Base-by-base conservation (phyloP, 345 rosid genomes). In the Noccaea bulbosa region DNA sequence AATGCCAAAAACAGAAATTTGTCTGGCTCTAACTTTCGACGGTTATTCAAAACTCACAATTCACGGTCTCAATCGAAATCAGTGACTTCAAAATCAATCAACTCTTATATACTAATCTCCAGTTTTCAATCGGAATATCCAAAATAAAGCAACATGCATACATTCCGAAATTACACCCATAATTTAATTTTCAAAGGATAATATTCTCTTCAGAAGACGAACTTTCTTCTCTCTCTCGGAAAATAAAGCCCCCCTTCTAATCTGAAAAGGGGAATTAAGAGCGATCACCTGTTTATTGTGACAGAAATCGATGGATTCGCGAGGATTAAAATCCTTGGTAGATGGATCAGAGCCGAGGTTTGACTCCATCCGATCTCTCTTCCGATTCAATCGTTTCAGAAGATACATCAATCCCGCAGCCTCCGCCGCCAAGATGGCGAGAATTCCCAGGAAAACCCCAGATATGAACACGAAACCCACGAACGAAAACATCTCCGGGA, bases 401-500 rank as follows among this genome's bases (percentile, higher is more conserved):
- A 88, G 27, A 61, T 72, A 78, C 70, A 78, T 63, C 10, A 81
- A 37, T 3, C 53, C 85, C 32, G 53, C 66, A 9, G 74, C 82
- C 77, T 85, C 82, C 4, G 58, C 55, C 0, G 75, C 67, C 3
- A 82, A 32, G 30, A 82, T 39, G 51, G 77, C 71, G 49, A 85
- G 1, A 6, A 74, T 76, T 44, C 90, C 93, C 5, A 82, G 55
- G 55, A 85, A 11, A 46, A 82, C 73, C 11, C 90, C 90, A 44
- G 72, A 56, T 1, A 80, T 5, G 61, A 85, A 86, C 33, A 70
- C 71, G 37, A 62, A 64, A 33, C 70, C 34, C 64, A 39, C 8
- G 17, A 66, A 38, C 72, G 73, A 73, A 44, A 67, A 46, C 81
- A 78, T 72, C 80, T 56, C 38, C 52, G 7, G 30, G 47, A 59